Evolutionary conservation across 371 early-diverging fungal genomes (phyloP).

Genomic region (Mortierella sp.): DNA sequence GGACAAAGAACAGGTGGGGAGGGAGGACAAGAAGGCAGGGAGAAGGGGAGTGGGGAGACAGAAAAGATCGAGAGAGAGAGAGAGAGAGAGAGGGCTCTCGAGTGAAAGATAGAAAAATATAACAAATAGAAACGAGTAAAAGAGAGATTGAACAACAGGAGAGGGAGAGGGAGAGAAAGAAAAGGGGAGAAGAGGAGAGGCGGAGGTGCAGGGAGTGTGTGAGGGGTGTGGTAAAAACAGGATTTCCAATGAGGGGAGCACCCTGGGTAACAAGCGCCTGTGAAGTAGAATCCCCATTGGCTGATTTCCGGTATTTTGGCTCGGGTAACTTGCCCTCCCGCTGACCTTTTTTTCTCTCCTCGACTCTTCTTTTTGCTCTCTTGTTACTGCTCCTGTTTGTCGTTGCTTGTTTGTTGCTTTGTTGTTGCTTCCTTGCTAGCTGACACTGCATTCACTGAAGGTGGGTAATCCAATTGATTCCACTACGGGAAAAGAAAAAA

Average conservation of each 20-base stretch:
- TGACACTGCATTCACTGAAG: not conserved
- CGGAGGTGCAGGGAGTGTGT: too few species aligned
- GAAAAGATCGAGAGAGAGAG: not conserved
- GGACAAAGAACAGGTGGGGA: not conserved
- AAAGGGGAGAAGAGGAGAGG: not conserved
- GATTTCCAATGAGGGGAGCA: not conserved
- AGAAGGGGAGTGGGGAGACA: not conserved
- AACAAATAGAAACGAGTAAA: not conserved
- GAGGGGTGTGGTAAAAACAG: too few species aligned
- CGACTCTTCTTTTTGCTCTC: not conserved
- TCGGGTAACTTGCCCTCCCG: not conserved
- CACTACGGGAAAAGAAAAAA: not conserved
- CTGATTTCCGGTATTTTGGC: constrained; percentile 13
- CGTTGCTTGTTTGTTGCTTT: not conserved
- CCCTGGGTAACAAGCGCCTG: not conserved
- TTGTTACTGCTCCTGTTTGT: not conserved
- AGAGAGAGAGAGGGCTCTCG: not conserved
- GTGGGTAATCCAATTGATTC: not conserved
- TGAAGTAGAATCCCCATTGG: constrained; percentile 1
- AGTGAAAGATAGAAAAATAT: not conserved
- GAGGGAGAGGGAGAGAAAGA: not conserved
- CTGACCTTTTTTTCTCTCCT: not conserved
- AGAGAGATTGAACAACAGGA: not conserved
- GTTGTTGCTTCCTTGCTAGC: not conserved
- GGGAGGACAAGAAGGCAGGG: not conserved